phyloP scores from a whole-genome alignment of 1,284 basidiomycete species.

The Schizophyllum amplum region DNA sequence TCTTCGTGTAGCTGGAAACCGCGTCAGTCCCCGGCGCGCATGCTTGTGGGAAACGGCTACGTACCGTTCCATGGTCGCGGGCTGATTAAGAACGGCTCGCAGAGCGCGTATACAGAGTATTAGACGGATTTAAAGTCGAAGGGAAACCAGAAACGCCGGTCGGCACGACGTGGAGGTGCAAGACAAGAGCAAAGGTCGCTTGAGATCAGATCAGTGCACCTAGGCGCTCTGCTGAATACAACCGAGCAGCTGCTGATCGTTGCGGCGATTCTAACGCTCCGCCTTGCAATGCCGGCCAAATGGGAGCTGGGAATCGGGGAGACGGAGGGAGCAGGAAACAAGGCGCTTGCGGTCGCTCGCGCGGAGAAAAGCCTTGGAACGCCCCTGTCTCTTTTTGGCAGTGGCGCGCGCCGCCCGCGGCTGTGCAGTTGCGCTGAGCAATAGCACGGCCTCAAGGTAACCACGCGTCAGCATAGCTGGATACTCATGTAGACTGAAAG shows the following conservation, averaged over 20 bases:
- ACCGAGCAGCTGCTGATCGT: neutral
- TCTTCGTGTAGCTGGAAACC: conserved; percentile 49
- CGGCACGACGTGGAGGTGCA: neutral
- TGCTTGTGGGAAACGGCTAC: neutral
- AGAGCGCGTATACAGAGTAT: neutral
- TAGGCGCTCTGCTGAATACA: neutral
- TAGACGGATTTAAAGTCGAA: neutral
- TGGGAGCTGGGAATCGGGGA: too few species aligned
- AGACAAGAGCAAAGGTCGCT: neutral
- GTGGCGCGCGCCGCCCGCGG: too few species aligned
- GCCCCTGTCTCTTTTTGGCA: neutral
- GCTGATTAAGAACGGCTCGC: neutral
- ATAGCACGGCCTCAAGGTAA: neutral
- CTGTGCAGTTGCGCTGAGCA: too few species aligned
- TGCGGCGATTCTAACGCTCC: neutral
- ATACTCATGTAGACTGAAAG: too few species aligned
- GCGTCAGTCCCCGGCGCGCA: neutral
- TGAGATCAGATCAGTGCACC: neutral
- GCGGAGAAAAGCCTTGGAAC: too few species aligned
- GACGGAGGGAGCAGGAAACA: too few species aligned
- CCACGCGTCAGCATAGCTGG: neutral
- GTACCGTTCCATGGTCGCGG: neutral
- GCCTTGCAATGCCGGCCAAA: neutral
- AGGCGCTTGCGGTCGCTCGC: too few species aligned
- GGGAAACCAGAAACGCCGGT: neutral